Evolutionary conservation across 192 early-diverging fungal species (phyloP).

Genomic region (Chytriomyces sp.): DNA sequence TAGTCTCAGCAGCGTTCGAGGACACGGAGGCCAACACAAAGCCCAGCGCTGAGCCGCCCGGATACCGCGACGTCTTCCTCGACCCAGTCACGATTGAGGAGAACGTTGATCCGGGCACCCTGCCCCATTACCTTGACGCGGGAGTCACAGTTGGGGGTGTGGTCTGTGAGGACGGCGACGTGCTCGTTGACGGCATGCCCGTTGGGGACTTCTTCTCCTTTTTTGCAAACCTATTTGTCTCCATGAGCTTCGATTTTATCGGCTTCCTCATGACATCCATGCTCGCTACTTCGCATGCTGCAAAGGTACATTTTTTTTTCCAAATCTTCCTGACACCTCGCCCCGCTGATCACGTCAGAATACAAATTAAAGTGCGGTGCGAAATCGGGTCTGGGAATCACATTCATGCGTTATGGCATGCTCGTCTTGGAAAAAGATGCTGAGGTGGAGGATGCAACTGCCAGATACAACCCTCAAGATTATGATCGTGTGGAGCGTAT

Average conservation of each 20-base stretch:
- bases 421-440: slow-evolving; percentile 28
- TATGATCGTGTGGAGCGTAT: slow-evolving; percentile 23
- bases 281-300: slow-evolving; percentile 87
- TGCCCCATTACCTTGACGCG: slow-evolving; percentile 54
- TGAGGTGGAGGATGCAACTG: slow-evolving; percentile 7
- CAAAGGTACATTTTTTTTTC: slow-evolving; percentile 67
- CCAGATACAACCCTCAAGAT: slow-evolving; percentile 27
- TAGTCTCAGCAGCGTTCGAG: slow-evolving; percentile 28
- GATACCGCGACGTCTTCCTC: slow-evolving; percentile 77
- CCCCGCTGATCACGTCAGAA: neutral
- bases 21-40: slow-evolving; percentile 11
- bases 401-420: slow-evolving; percentile 40
- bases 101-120: neutral
- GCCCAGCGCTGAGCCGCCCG: slow-evolving; percentile 47
- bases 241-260: slow-evolving; percentile 52
- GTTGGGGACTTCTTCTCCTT: slow-evolving; percentile 80
- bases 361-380: slow-evolving; percentile 28
- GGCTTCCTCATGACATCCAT: slow-evolving; percentile 90
- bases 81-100: slow-evolving; percentile 65
- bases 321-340: neutral
- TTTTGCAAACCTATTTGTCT: slow-evolving; percentile 75
- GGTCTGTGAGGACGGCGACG: slow-evolving; percentile 75
- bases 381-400: slow-evolving; percentile 42
- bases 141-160: slow-evolving; percentile 76
- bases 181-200: slow-evolving; percentile 87